Evolutionary conservation across 805 yeast genomes (phyloP).

Genomic region (Zygosaccharomyces rouxii): DNA sequence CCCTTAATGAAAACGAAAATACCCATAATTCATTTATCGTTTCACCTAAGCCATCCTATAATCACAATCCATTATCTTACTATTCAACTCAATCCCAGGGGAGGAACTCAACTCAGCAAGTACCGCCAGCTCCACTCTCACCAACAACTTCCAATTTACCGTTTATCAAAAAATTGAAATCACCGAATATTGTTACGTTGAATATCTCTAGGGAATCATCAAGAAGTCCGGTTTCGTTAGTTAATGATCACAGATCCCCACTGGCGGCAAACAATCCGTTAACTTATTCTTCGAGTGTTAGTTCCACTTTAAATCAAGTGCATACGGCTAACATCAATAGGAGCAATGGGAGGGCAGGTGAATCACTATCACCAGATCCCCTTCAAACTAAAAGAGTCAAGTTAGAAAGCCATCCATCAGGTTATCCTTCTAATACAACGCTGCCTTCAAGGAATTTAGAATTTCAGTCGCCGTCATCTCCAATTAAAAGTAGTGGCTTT

Average conservation of each 20-base stretch:
- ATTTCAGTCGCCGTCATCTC: slow-evolving; percentile 3
- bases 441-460: slow-evolving; percentile 1
- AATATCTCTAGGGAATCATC: slow-evolving; percentile 34
- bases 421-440: slow-evolving; percentile 2
- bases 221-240: slow-evolving; percentile 28
- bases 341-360: slow-evolving; percentile 13
- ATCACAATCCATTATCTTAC: slow-evolving; percentile 22
- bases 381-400: slow-evolving; percentile 16
- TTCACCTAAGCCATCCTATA: slow-evolving; percentile 26
- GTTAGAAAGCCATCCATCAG: slow-evolving; percentile 12
- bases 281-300: slow-evolving; percentile 19
- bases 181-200: slow-evolving; percentile 33
- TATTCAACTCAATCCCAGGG: slow-evolving; percentile 11
- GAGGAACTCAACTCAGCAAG: slow-evolving; percentile 6
- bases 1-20: slow-evolving; percentile 8
- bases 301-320: slow-evolving; percentile 21
- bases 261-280: slow-evolving; percentile 21
- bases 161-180: slow-evolving; percentile 29
- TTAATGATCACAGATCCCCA: slow-evolving; percentile 25
- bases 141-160: slow-evolving; percentile 27
- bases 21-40: slow-evolving; percentile 16
- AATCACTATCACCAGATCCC: slow-evolving; percentile 15
- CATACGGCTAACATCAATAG: slow-evolving; percentile 17
- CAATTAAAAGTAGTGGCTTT: slow-evolving; percentile 1
- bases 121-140: slow-evolving; percentile 15